phyloP scores from a whole-genome alignment of 495 filamentous ascomycete genomes.

The Lichenothelia convexa region DNA sequence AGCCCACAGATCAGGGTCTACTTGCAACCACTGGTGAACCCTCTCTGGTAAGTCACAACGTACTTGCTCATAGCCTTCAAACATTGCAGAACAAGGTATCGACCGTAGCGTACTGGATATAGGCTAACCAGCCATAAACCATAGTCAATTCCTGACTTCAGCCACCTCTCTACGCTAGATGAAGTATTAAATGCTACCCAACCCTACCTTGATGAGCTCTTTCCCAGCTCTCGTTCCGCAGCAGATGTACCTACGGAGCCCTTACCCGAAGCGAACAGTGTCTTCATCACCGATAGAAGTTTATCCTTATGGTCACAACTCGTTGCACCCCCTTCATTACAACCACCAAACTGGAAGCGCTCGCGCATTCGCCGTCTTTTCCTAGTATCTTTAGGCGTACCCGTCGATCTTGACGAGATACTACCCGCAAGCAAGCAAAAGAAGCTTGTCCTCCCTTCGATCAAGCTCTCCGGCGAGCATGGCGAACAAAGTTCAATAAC shows the following conservation, averaged over 20 bases:
- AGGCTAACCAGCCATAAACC: too few species aligned
- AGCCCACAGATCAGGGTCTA: slow-evolving; percentile 20
- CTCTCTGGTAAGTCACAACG: slow-evolving; percentile 14
- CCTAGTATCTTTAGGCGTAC: slow-evolving; percentile 86
- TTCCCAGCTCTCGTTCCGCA: slow-evolving; percentile 34
- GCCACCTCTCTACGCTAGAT: slow-evolving; percentile 24
- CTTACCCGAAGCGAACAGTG: slow-evolving; percentile 26
- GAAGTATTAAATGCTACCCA: slow-evolving; percentile 31
- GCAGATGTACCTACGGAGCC: slow-evolving; percentile 24
- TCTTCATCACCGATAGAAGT: slow-evolving; percentile 52
- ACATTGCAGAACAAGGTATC: too few species aligned
- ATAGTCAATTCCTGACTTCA: slow-evolving; percentile 58
- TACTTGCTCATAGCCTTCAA: too few species aligned
- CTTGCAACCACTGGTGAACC: slow-evolving; percentile 21
- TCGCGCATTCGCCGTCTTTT: slow-evolving; percentile 92
- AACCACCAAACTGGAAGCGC: slow-evolving; percentile 95
- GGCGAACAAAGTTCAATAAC: too few species aligned
- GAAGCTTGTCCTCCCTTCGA: slow-evolving; percentile 70
- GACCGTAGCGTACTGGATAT: too few species aligned
- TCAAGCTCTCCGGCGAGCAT: slow-evolving; percentile 33
- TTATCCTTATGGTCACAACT: slow-evolving; percentile 93
- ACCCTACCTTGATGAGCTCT: slow-evolving; percentile 35
- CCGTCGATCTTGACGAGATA: slow-evolving; percentile 93
- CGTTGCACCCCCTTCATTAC: slow-evolving; percentile 79
- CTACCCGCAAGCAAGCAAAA: slow-evolving; percentile 93